Conservation (phyloP, 129 eudicot genomes). For the Ambrosia trifida region DNA sequence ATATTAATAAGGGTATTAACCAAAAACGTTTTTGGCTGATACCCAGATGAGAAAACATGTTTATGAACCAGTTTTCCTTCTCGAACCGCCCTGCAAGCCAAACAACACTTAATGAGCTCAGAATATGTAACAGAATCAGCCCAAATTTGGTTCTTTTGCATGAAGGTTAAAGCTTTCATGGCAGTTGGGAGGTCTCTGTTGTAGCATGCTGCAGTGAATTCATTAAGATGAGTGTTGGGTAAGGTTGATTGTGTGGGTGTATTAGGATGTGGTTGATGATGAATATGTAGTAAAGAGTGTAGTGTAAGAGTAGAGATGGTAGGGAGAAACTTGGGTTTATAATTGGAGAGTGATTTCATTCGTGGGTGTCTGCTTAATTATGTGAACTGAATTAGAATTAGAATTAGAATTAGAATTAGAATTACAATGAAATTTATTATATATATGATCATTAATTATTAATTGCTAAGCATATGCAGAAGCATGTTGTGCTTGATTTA, state of each 20-base stretch:
- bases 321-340: slow-evolving; percentile 19
- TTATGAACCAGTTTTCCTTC: slow-evolving; percentile 56
- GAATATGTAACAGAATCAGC: slow-evolving; percentile 70
- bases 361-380: background rate
- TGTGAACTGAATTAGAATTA: too few species aligned
- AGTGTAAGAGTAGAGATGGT: slow-evolving; percentile 1
- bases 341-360: slow-evolving; percentile 32
- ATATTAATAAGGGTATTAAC: slow-evolving; percentile 51
- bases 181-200: slow-evolving; percentile 65
- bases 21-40: slow-evolving; percentile 63
- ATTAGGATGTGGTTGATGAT: slow-evolving; percentile 22
- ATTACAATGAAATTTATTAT: too few species aligned
- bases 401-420: too few species aligned
- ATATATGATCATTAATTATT: too few species aligned
- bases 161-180: slow-evolving; percentile 48
- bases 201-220: slow-evolving; percentile 57
- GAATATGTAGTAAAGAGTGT: slow-evolving; percentile 12
- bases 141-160: slow-evolving; percentile 54
- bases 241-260: background rate
- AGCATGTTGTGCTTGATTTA: too few species aligned
- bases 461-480: too few species aligned
- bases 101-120: slow-evolving; percentile 71
- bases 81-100: slow-evolving; percentile 50
- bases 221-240: slow-evolving; percentile 27
- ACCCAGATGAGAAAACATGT: slow-evolving; percentile 63